These are phyloP conservation scores for Pyrenochaeta sp. DNA, from an alignment of 2,329 filamentous ascomycete species.

Conservation along the genomic window DNA sequence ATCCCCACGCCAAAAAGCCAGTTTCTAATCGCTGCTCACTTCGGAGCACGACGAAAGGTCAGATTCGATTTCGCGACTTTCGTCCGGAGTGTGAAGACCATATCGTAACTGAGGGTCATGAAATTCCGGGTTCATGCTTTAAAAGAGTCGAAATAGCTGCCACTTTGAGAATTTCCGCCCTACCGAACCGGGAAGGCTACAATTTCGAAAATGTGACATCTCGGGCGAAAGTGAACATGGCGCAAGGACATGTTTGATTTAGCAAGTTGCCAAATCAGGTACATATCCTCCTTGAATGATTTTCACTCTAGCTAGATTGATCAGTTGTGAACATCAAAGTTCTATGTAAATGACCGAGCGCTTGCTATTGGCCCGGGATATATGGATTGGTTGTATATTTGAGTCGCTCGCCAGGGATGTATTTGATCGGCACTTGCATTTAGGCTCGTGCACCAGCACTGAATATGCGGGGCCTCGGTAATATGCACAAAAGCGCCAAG, in stretches of 20 bases:
- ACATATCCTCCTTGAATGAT: background rate
- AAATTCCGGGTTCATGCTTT: background rate
- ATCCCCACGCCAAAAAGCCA: too few species aligned
- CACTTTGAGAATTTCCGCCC: background rate
- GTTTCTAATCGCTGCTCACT: background rate
- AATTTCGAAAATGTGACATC: background rate
- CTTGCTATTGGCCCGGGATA: constrained; percentile 16
- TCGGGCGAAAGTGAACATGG: background rate
- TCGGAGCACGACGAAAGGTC: background rate
- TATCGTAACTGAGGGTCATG: background rate
- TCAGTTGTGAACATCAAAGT: background rate
- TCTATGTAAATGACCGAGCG: constrained; percentile 9
- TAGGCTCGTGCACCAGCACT: constrained; percentile 13
- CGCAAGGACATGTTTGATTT: background rate
- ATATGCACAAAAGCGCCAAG: background rate
- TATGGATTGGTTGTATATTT: background rate
- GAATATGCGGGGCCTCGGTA: background rate
- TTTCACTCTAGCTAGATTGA: constrained; percentile 1
- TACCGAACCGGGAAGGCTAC: background rate
- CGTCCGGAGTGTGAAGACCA: background rate
- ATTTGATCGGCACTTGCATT: constrained; percentile 21
- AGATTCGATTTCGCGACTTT: too few species aligned
- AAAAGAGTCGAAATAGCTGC: background rate
- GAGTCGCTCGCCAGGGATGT: constrained; percentile 19
- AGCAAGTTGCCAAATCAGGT: background rate